Evolutionary conservation across 2,329 filamentous ascomycete species (phyloP), one percentile per base, ranked within the genome.

Genomic region (Trichophyton equinum): DNA sequence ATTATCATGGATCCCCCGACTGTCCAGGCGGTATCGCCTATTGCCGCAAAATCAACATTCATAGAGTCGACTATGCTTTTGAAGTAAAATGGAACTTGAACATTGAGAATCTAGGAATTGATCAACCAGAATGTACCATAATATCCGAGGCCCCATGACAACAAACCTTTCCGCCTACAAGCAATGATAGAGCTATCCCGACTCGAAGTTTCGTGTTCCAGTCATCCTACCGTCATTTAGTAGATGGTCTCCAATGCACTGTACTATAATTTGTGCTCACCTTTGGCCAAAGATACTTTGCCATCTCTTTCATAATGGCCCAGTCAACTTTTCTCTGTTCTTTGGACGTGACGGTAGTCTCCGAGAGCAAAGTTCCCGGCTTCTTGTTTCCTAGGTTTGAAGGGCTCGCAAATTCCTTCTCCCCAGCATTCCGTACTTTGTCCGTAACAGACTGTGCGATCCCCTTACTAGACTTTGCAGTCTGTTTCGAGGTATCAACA

Each of bases 301-400:
- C 86, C 92, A 99, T 97, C 73, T 99, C 92, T 76, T 88, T 95
- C 80, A 99, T 94, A 67, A 99, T 99, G 56, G 91, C 91, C 92
- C 92, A 96, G 71, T 99, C 94, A 7, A 91, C 92, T 76, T 91
- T 95, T 68, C 94, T 85, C 80, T 99, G 95, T 75, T 96, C 89
- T 68, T 91, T 85, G 20, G 85, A 86, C 58, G 84, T 85, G 70
- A 83, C 71, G 1, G 83, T 85, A 63, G 87, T 81, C 69, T 87
- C 79, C 11, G 81, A 76, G 20, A 88, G 81, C 49, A 91, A 74
- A 33, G 83, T 79, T 13, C 30, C 15, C 67, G 86, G 84, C 62
- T 75, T 74, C 59, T 73, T 71, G 38, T 55, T 51, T 53, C 68
- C 63, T n/a, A 68, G 57, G 56, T 70, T 68, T 33, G 67, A 67